A percentile compares a stretch with the other conserved stretches of the same genome.
Evolutionary conservation across 139 green algal species (phyloP).

Genomic region (Edaphochlamys debaryana): DNA sequence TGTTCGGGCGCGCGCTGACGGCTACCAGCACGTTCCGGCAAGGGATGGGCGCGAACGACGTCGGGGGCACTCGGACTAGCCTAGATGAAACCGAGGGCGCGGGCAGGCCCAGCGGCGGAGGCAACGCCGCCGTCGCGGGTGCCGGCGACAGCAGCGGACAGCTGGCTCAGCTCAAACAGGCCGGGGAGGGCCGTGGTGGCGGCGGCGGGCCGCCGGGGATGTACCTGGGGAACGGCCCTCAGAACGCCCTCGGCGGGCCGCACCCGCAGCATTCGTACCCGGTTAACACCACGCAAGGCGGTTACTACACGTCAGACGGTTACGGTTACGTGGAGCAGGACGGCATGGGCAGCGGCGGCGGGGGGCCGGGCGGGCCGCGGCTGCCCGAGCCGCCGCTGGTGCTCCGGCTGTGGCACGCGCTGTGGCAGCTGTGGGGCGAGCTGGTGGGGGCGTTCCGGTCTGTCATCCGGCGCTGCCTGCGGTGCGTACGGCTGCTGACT

Average conservation of each 20-base stretch:
- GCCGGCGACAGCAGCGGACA: not conserved
- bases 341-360: not conserved
- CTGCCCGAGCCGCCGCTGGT: not conserved
- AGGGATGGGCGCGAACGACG: not conserved
- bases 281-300: not conserved
- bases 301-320: not conserved
- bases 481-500: slow-evolving; percentile 33
- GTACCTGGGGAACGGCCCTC: too few relatives aligned
- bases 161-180: not conserved
- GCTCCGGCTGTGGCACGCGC: not conserved
- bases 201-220: too few relatives aligned
- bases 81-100: not conserved
- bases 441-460: not conserved
- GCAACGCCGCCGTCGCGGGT: not conserved
- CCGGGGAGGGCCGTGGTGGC: not conserved
- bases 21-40: not conserved
- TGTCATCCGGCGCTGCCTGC: slow-evolving; percentile 17
- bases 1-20: not conserved
- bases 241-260: too few relatives aligned
- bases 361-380: not conserved
- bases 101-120: not conserved
- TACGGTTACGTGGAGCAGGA: not conserved
- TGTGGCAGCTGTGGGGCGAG: not conserved
- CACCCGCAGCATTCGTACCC: slow-evolving; percentile 12
- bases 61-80: too few relatives aligned